phyloP scores from a whole-genome alignment of 202 grass and related monocot genomes.

The Musa balbisiana region DNA sequence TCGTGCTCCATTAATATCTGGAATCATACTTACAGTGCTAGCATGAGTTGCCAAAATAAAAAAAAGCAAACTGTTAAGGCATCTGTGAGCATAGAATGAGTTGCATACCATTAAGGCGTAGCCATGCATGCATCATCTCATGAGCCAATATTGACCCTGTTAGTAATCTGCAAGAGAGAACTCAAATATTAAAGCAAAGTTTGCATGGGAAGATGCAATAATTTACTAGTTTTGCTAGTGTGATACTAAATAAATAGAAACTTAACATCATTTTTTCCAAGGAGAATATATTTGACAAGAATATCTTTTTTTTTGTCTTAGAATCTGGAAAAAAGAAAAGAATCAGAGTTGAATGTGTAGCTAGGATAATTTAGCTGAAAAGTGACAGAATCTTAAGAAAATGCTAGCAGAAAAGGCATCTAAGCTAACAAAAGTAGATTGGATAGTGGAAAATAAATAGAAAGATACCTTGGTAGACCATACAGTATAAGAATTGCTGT shows the following conservation, averaged over 20 bases:
- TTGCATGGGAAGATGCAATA: not conserved
- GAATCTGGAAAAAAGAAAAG: not conserved
- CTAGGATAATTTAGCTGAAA: no score
- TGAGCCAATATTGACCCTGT: slow-evolving; percentile 90
- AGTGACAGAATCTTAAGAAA: no score
- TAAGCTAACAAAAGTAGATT: no score
- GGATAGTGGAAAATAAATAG: not conserved
- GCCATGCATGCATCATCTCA: slow-evolving; percentile 98
- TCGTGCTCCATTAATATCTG: not conserved
- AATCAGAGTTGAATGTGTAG: not conserved
- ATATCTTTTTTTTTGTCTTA: not conserved
- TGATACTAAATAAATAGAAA: not conserved
- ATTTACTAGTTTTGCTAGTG: not conserved
- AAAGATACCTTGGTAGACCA: slow-evolving; percentile 61
- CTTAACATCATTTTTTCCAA: not conserved
- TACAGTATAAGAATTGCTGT: slow-evolving; percentile 90
- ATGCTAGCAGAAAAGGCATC: no score
- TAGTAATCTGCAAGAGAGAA: slow-evolving; percentile 54
- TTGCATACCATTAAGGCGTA: slow-evolving; percentile 80
- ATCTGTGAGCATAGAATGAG: slow-evolving; percentile 20
- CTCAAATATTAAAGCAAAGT: slow-evolving; percentile 8
- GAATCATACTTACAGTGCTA: not conserved
- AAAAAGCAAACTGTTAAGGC: not conserved
- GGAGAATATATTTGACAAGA: not conserved
- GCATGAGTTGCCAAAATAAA: not conserved